A percentile compares a stretch with the other conserved stretches of the same genome.
These are phyloP conservation scores for Excoecaria agallocha DNA, from an alignment of 345 rosid species.

Conservation along the genomic window DNA sequence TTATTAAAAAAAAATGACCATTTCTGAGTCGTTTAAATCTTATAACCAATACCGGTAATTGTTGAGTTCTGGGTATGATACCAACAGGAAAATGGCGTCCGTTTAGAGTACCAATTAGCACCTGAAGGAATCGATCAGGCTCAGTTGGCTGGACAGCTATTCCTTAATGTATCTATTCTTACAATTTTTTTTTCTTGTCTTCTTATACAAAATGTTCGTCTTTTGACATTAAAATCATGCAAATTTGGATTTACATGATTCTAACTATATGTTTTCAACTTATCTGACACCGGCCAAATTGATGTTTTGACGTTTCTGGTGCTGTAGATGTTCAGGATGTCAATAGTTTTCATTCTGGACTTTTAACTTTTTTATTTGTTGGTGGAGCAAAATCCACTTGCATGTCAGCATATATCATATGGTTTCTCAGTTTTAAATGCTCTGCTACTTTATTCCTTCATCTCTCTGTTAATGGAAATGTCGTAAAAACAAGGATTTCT, in stretches of 20 bases:
- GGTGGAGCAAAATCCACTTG: no score
- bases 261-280: neutral
- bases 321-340: neutral
- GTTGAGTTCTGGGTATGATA: neutral
- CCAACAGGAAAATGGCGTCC: conserved; percentile 71
- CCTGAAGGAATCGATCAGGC: conserved; percentile 77
- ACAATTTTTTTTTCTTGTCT: neutral
- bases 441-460: no score
- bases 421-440: no score
- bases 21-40: neutral
- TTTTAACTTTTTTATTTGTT: no score
- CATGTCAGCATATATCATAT: no score
- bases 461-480: no score
- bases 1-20: neutral
- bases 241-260: neutral
- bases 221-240: neutral
- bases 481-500: no score
- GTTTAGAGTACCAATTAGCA: conserved; percentile 60
- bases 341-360: neutral
- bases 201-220: neutral
- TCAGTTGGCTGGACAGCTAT: conserved; percentile 59
- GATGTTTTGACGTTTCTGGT: neutral
- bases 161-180: conserved; percentile 51
- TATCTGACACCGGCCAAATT: neutral
- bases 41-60: neutral